These are phyloP conservation scores for Paraphoma chrysanthemicola DNA, from an alignment of 2,329 filamentous ascomycete species.

Conservation along the genomic window DNA sequence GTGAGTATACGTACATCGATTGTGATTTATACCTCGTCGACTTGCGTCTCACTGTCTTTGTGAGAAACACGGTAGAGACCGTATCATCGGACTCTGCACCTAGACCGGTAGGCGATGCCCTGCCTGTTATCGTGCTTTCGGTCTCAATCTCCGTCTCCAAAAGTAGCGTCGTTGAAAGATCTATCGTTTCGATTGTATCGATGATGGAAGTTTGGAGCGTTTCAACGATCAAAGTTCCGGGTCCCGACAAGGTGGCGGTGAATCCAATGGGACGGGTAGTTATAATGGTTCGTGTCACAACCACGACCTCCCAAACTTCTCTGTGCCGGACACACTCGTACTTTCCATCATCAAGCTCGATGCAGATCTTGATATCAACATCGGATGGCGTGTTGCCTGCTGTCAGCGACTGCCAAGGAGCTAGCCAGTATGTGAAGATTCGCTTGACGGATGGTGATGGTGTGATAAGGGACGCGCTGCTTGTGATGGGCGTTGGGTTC, in stretches of 20 bases:
- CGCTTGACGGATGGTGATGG: conserved; percentile 47
- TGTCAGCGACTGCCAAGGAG: conserved; percentile 53
- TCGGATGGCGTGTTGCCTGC: conserved; percentile 47
- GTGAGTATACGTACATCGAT: conserved; percentile 1
- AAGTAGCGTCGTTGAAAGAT: conserved; percentile 48
- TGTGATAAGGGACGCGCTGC: conserved; percentile 38
- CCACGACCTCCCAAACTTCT: conserved; percentile 51
- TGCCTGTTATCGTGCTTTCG: conserved; percentile 38
- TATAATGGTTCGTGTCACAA: conserved; percentile 48
- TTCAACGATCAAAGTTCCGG: conserved; percentile 46
- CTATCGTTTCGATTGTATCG: conserved; percentile 47
- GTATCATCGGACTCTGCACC: neutral
- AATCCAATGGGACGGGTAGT: conserved; percentile 47
- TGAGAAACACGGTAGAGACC: conserved; percentile 28
- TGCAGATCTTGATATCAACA: conserved; percentile 53
- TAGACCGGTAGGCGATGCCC: conserved; percentile 14
- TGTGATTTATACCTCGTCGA: conserved; percentile 11
- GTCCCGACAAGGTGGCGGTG: conserved; percentile 47
- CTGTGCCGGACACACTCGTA: conserved; percentile 51
- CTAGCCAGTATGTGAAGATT: conserved; percentile 53
- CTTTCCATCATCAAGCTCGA: conserved; percentile 41
- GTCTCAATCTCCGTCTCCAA: conserved; percentile 46
- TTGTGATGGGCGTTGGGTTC: conserved; percentile 33
- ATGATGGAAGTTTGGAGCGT: conserved; percentile 49
- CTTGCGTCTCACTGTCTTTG: conserved; percentile 29